Evolutionary conservation across 257 asterid species (phyloP), one percentile per base, ranked within the genome.

Genomic region (Solanum sparsipilum): DNA sequence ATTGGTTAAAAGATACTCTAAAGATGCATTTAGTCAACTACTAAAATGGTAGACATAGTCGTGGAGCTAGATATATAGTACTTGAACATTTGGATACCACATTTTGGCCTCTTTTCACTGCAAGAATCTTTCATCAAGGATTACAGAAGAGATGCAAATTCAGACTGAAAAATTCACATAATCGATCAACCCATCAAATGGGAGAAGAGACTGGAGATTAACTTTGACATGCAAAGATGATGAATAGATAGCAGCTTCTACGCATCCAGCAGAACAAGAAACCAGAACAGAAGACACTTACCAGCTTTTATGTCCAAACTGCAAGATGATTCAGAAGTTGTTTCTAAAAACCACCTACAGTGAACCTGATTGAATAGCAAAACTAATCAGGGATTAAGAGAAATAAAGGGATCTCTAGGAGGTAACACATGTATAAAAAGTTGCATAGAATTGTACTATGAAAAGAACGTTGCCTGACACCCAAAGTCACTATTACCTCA

Each of bases 281-380:
- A 44, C 36, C 48, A 83, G 18, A 25, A 13, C 34, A 34, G 78
- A 75, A 71, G 89, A 88, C 89, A 83, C 94, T 84, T 91, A 95
- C 99, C 99, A 88, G 93, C 98, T 90, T 90, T 91, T 88, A 95
- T 93, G 90, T 94, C 97, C 87, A 96, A 87, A 38, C 85, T 84
- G 93, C 98, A 95, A 1, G 91, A 94, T 89, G 95, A 93, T 73
- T 94, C 95, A 10, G 97, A 90, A 58, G 89, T 90, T 9, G 96
- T 93, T 93, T 92, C 93, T 29, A 94, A 39, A 18, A 88, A 89
- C 98, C 98, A 96, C 90, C 92, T 92, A 85, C 96, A 94, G 86
- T 96, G 99, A 86, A 93, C 93, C 99, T 96, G 96, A 79, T 86
- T 91, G 84, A 91, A 46, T 56, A 83, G 60, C 46, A 90, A 71